Evolutionary conservation across 805 yeast genomes (phyloP), one percentile per base, ranked within the genome.

Genomic region (Scheffersomyces stipitis): DNA sequence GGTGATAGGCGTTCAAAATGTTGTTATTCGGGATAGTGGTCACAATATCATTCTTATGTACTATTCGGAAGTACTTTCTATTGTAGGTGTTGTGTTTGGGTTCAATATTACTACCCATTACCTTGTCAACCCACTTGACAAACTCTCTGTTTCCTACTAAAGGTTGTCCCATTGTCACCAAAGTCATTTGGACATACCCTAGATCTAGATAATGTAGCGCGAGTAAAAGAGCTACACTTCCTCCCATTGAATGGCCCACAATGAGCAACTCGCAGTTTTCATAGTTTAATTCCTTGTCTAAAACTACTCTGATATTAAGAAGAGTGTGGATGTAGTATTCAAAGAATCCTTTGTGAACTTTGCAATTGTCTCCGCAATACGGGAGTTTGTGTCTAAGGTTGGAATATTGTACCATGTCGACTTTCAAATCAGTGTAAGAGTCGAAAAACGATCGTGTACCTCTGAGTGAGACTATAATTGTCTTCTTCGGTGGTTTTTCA

Each of bases 161-260:
- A 0, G 76, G 76, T 47, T 62, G 75, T 2, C 75, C 76, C 66
- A 69, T 58, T 1, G 75, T 69, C 4, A 68, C 59, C 27, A 71
- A 31, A 1, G 57, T 52, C 27, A 60, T 32, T 15, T 54, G 52
- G 13, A 59, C 53, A 37, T 48, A 60, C 2, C 71, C 70, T 34
- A 56, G 40, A 39, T 62, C 68, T 8, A 63, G 46, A 35, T 56
- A 62, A 36, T 67, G 63, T 12, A 69, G 48, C 5, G 64, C 64
- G 9, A 70, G 41, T 2, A 71, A 47, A 10, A 65, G 44, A 0
- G 66, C 69, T 22, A 69, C 60, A 2, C 72, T 56, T 3, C 75
- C 75, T 1, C 75, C 76, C 33, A 69, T 37, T 3, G 75, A 54
- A 29, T 55, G 58, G 4, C 58, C 60, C 26, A 54, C 45, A n/a